Percentiles rank a stretch among this genome's conserved stretches.
Evolutionary conservation across 805 yeast species (phyloP).

Genomic region (Yarrowia sp.): DNA sequence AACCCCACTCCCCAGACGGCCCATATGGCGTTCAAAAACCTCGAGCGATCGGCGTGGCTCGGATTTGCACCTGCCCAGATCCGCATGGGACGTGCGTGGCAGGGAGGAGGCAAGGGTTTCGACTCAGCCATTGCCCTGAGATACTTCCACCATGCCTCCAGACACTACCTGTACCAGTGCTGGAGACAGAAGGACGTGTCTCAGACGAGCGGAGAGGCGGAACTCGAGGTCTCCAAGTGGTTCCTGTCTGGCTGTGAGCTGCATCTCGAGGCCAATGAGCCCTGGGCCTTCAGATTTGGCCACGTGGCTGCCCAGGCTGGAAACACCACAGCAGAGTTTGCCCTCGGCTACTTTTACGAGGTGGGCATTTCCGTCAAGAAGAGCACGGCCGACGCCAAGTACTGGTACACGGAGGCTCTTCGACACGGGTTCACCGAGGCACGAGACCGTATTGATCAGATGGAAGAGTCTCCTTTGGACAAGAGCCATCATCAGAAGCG

Average conservation of each 20-base stretch:
- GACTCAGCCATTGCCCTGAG: slow-evolving; percentile 49
- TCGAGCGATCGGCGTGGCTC: slow-evolving; percentile 51
- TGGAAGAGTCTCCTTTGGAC: slow-evolving; percentile 37
- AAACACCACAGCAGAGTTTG: slow-evolving; percentile 68
- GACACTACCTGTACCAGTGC: slow-evolving; percentile 48
- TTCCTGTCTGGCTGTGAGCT: slow-evolving; percentile 71
- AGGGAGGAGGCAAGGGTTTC: slow-evolving; percentile 48
- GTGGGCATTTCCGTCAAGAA: slow-evolving; percentile 65
- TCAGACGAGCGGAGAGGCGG: slow-evolving; percentile 48
- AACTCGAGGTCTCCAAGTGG: slow-evolving; percentile 60
- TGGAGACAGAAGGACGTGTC: slow-evolving; percentile 41
- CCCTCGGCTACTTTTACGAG: slow-evolving; percentile 71
- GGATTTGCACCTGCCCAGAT: slow-evolving; percentile 51
- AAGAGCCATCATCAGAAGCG: slow-evolving; percentile 26
- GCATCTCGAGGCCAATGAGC: slow-evolving; percentile 61
- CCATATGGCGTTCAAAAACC: slow-evolving; percentile 42
- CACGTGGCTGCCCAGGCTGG: slow-evolving; percentile 66
- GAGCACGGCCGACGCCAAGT: slow-evolving; percentile 55
- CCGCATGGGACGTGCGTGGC: slow-evolving; percentile 52
- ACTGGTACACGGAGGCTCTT: slow-evolving; percentile 62
- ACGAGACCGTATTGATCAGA: slow-evolving; percentile 44
- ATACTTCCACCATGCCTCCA: slow-evolving; percentile 49
- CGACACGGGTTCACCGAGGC: slow-evolving; percentile 56
- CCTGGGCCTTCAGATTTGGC: slow-evolving; percentile 74
- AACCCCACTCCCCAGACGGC: neutral